Conservation (phyloP, 2,329 filamentous ascomycete genomes). For the Fusarium tricinctum region DNA sequence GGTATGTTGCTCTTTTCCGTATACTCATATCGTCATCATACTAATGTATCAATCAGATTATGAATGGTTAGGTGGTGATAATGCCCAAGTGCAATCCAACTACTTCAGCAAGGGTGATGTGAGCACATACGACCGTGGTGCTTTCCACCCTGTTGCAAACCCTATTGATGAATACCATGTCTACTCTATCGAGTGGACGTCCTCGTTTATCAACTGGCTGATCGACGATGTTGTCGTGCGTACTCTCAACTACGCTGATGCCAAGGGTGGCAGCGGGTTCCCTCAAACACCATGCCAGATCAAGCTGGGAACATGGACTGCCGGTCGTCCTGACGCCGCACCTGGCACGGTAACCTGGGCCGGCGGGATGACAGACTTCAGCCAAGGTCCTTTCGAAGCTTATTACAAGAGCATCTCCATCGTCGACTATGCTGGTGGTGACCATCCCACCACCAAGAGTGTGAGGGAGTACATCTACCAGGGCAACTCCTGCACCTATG, state of each 20-base stretch:
- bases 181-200: conserved; percentile 78
- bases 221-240: conserved; percentile 74
- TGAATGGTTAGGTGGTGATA: conserved; percentile 82
- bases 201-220: conserved; percentile 72
- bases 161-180: conserved; percentile 69
- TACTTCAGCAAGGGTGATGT: conserved; percentile 83
- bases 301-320: conserved; percentile 77
- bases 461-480: conserved; percentile 60
- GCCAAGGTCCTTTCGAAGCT: conserved; percentile 59
- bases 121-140: conserved; percentile 73
- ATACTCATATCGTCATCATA: accelerated
- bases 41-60: conserved; percentile 68
- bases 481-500: conserved; percentile 58
- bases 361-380: conserved; percentile 68
- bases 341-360: conserved; percentile 79
- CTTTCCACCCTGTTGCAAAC: conserved; percentile 66
- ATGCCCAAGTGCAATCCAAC: conserved; percentile 82
- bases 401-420: conserved; percentile 62
- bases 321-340: conserved; percentile 68
- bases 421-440: conserved; percentile 60
- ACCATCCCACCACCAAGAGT: conserved; percentile 49
- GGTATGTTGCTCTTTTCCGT: conserved; percentile 1
- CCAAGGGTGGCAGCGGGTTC: conserved; percentile 70
- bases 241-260: conserved; percentile 71
- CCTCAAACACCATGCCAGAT: conserved; percentile 81